Evolutionary conservation across 331 rosid species (phyloP).

Genomic region (Erythrophleum ivorense): DNA sequence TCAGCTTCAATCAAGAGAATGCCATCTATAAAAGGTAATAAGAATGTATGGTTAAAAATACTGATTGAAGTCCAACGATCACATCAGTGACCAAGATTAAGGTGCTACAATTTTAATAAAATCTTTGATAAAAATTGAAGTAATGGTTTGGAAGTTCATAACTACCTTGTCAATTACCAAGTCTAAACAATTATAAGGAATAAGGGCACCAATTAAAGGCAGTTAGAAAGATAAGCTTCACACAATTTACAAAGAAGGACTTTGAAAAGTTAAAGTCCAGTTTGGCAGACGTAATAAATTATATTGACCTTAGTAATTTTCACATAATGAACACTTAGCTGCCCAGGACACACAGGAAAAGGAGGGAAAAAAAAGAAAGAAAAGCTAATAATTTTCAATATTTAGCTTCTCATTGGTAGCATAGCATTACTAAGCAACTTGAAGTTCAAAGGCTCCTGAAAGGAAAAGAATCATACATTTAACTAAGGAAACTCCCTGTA

Average conservation of each 20-base stretch:
- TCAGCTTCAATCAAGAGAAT: slow-evolving; percentile 86
- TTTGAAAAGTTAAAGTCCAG: background rate
- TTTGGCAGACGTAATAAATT: background rate
- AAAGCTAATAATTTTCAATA: slow-evolving; percentile 9
- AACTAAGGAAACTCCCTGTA: slow-evolving; percentile 1
- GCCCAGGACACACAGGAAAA: background rate
- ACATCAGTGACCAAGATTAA: slow-evolving; percentile 1
- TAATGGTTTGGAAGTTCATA: slow-evolving; percentile 18
- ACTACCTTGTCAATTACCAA: background rate
- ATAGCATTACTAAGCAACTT: background rate
- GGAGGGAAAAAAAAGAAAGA: background rate
- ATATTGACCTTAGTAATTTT: background rate
- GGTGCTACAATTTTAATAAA: slow-evolving; percentile 1
- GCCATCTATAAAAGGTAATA: slow-evolving; percentile 66
- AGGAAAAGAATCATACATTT: background rate
- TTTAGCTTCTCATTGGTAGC: slow-evolving; percentile 8
- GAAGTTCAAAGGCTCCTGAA: background rate
- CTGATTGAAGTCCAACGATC: slow-evolving; percentile 1
- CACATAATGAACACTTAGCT: slow-evolving; percentile 6
- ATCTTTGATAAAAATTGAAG: slow-evolving; percentile 10
- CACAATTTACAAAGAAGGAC: slow-evolving; percentile 18
- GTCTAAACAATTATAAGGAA: slow-evolving; percentile 11
- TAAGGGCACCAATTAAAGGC: background rate
- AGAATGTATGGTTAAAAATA: slow-evolving; percentile 34
- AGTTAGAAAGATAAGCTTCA: slow-evolving; percentile 33